Base-by-base conservation (phyloP, 2,329 filamentous ascomycete species). In the Penicillium sp. region DNA sequence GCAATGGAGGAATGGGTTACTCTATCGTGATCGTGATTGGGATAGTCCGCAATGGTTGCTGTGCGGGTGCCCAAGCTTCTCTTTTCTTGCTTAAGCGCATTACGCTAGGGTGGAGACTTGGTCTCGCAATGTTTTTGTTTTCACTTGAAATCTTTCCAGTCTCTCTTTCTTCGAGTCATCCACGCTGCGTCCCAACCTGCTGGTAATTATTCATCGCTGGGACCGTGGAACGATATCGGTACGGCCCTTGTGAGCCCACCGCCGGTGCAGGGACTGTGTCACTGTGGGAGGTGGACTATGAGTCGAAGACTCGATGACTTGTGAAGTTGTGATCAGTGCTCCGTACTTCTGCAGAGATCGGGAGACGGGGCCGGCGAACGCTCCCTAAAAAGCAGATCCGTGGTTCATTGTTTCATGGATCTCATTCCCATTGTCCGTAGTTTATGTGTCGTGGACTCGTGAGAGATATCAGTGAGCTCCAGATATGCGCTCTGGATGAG, bases 191-290 rank as follows among this genome's bases (percentile, higher is more conserved):
- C 25, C 20, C 42, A 35, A 14, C 45, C 58, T 59, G 58, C 61
- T 48, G 34, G 48, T 54, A 51, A 31, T 31, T 7, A 50, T 56
- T 35, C 54, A 54, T 61, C 28, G 50, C 41, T 35, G 25, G 45
- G 52, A 45, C 57, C 58, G 63, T 63, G 60, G 51, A 15, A 15
- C 45, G 42, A 31, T 31, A 8, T 62, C 60, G 61, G 65, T 65
- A 66, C 62, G 63, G 65, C 54, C 65, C 65, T 65, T 58, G 42
- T 34, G 15, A 60, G 39, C 47, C 51, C 28, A 35, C 50, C 49
- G 34, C 51, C 20, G 20, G 20, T 20, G 20, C 20, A 20, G 20
- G 20, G 20, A 20, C 20, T 20, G 20, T 20, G 20, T 20, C 20
- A 20, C 20, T 20, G 20, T 20, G 20, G 20, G 20, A 20, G 20